Percentiles rank a stretch among this genome's conserved stretches.
Conservation (phyloP, 495 filamentous ascomycete species). For the Hypoxylon cercidicola region DNA sequence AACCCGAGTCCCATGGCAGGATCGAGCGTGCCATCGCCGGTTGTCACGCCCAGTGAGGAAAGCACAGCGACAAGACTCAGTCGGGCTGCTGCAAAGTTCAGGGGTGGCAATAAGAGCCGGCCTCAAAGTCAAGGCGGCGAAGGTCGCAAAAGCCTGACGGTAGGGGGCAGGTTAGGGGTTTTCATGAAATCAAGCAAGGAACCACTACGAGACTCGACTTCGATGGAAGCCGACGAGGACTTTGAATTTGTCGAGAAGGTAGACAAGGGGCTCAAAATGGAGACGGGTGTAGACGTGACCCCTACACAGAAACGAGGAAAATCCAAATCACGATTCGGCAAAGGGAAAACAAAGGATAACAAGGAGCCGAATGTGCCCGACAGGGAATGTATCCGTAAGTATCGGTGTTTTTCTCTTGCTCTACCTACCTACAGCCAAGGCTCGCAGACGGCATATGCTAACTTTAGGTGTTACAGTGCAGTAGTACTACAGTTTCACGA, state of each 20-base stretch:
- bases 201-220: slow-evolving; percentile 48
- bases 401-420: background rate
- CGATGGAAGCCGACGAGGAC: slow-evolving; percentile 48
- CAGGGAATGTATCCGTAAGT: slow-evolving; percentile 70
- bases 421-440: slow-evolving; percentile 55
- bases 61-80: slow-evolving; percentile 62
- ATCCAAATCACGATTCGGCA: slow-evolving; percentile 55
- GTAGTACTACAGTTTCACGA: slow-evolving; percentile 25
- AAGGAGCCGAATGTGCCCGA: slow-evolving; percentile 63
- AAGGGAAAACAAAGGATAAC: slow-evolving; percentile 53
- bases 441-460: slow-evolving; percentile 1
- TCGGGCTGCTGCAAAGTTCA: slow-evolving; percentile 68
- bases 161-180: slow-evolving; percentile 68
- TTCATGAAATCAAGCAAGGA: slow-evolving; percentile 64
- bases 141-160: slow-evolving; percentile 70
- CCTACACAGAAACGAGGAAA: slow-evolving; percentile 56
- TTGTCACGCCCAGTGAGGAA: slow-evolving; percentile 62
- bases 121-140: slow-evolving; percentile 75
- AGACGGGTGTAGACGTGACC: slow-evolving; percentile 52
- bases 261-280: slow-evolving; percentile 49
- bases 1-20: slow-evolving; percentile 50
- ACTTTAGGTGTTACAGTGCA: slow-evolving; percentile 29
- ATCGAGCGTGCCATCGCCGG: slow-evolving; percentile 50
- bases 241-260: slow-evolving; percentile 56
- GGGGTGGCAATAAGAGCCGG: slow-evolving; percentile 68